Evolutionary conservation across 2,329 filamentous ascomycete species (phyloP), one percentile per base, ranked within the genome.

Genomic region (Penicillium sp.): DNA sequence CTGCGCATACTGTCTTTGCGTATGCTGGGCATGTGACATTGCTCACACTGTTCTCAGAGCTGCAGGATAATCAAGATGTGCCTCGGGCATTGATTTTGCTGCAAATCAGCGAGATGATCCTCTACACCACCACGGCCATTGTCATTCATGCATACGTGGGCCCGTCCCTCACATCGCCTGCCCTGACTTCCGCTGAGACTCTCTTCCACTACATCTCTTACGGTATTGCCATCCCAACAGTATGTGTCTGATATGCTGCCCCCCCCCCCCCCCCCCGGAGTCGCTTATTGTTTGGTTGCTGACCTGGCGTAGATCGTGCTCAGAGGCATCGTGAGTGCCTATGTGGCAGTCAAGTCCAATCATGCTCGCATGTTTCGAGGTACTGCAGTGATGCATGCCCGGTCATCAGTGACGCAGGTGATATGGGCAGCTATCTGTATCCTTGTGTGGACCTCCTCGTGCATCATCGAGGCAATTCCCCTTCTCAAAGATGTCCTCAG

Each of bases 11-110:
- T 55, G 79, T 89, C 53, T 85, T 91, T 61, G 87, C 88, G 55
- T 91, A 87, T 76, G 78, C 76, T 47, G 85, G 85, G n/a, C 85
- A 88, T 69, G 82, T 86, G n/a, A 85, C 84, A 63, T 89, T 89
- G 75, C 88, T 88, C 72, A 80, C 78, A 61, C 83, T 89, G 69
- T 84, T 87, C 64, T 79, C 81, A 37, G 87, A 89, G 71, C 80
- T 89, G 70, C 80, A 81, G 67, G 76, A 83, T 43, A 84, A 86
- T 7, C 71, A 76, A 35, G 81, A 85, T 61, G 87, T 83, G 68
- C 78, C 81, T n/a, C 86, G 86, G 70, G 82, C 86, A 4, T 82
- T 91, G 60, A 79, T 80, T 65, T 70, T 86, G 37, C 80, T 88
- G 22, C 85, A 88, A 68, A 74, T 79, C 19, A 76, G 78, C 57